Conservation (phyloP, 2,329 filamentous ascomycete genomes). For the Chaetoscypha palmicola region DNA sequence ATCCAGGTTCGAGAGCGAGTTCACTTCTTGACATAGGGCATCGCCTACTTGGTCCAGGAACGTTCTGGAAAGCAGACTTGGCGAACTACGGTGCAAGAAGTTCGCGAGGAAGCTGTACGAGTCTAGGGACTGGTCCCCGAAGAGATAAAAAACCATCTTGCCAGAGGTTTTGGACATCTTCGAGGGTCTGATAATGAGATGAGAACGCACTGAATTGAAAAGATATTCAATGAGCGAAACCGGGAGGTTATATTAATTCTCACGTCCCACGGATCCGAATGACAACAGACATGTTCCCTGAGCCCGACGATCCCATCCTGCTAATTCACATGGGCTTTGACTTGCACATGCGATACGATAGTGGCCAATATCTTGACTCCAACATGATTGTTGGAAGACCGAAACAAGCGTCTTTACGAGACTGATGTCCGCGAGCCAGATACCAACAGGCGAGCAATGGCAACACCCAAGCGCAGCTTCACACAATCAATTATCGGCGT, state of each 20-base stretch:
- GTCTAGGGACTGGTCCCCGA: slow-evolving; percentile 65
- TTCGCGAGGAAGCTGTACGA: slow-evolving; percentile 56
- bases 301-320: slow-evolving; percentile 1
- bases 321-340: not conserved
- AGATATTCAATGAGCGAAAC: not conserved
- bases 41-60: slow-evolving; percentile 54
- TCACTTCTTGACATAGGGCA: slow-evolving; percentile 53
- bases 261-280: not conserved
- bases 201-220: not conserved
- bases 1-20: slow-evolving; percentile 48
- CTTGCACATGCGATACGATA: not conserved
- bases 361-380: not conserved
- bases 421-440: slow-evolving; percentile 1
- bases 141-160: slow-evolving; percentile 51
- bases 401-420: slow-evolving; percentile 6
- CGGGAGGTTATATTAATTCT: slow-evolving; percentile 6
- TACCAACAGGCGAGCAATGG: not conserved
- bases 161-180: slow-evolving; percentile 16
- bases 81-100: slow-evolving; percentile 40
- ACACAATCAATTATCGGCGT: not conserved
- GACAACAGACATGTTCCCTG: slow-evolving; percentile 1
- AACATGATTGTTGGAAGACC: slow-evolving; percentile 1
- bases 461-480: not conserved
- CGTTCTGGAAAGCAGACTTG: slow-evolving; percentile 48
- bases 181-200: not conserved